Percentiles rank a stretch among this genome's conserved stretches.
phyloP scores from a whole-genome alignment of 768 basidiomycete species.

The Glaciozyma martinii region DNA sequence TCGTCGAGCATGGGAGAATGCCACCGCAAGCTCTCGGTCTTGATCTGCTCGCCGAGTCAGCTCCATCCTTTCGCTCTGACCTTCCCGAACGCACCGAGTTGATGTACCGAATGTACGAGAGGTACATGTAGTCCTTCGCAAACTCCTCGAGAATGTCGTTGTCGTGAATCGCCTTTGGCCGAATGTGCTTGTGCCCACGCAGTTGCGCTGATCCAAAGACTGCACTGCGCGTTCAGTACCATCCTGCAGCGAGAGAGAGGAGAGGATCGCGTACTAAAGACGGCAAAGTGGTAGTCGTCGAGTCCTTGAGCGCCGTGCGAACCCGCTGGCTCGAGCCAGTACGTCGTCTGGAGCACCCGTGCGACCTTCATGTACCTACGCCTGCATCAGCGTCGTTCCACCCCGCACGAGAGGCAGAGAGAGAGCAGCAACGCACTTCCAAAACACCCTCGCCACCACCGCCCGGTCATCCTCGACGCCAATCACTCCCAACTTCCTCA shows the following conservation, averaged over 20 bases:
- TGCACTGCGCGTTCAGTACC: background rate
- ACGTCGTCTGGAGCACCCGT: constrained; percentile 75
- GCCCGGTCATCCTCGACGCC: constrained; percentile 54
- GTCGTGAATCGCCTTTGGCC: constrained; percentile 87
- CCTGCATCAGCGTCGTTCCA: background rate
- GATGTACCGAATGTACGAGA: constrained; percentile 80
- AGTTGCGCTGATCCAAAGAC: constrained; percentile 77
- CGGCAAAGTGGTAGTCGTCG: constrained; percentile 77
- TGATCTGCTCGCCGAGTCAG: constrained; percentile 52
- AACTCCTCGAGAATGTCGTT: constrained; percentile 85
- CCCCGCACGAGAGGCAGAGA: too few relatives aligned
- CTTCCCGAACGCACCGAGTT: constrained; percentile 56
- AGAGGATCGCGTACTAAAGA: constrained; percentile 44
- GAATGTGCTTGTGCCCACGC: constrained; percentile 72
- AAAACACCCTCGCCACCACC: constrained; percentile 76
- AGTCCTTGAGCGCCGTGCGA: constrained; percentile 98
- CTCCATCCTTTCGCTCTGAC: background rate
- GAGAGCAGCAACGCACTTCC: constrained; percentile 56
- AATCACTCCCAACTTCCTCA: constrained; percentile 58
- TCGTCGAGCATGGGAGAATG: constrained; percentile 99
- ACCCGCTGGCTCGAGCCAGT: constrained; percentile 95
- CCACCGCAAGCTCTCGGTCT: constrained; percentile 90
- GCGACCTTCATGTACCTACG: constrained; percentile 42
- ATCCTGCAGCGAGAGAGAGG: background rate
- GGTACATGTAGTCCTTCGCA: constrained; percentile 87